These are phyloP conservation scores for Isatis tinctoria DNA, from an alignment of 345 rosid genomes.

Conservation along the genomic window DNA sequence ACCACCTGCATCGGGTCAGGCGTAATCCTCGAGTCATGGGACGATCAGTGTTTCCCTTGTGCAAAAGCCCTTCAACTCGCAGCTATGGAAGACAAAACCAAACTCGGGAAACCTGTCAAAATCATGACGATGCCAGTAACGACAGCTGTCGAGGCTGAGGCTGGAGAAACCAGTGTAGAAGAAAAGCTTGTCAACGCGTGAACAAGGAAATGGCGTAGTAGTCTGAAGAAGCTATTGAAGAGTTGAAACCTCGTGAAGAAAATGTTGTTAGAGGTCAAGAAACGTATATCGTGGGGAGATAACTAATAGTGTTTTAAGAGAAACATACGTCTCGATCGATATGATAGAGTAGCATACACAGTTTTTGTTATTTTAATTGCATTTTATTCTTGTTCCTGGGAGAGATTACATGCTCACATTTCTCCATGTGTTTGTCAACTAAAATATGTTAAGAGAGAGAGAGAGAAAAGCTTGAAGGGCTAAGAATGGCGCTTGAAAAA, in stretches of 20 bases:
- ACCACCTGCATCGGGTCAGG: conserved; percentile 79
- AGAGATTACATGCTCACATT: conserved; percentile 29
- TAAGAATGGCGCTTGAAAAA: conserved; percentile 19
- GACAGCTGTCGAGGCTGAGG: background rate
- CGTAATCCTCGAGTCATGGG: conserved; percentile 79
- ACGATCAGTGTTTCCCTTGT: conserved; percentile 77
- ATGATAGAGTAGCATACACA: background rate
- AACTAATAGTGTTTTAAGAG: background rate
- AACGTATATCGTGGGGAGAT: background rate
- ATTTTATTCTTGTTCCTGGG: background rate
- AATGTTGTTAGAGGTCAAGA: background rate
- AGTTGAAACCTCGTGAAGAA: background rate
- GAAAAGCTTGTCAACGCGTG: conserved; percentile 23
- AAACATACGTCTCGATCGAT: background rate
- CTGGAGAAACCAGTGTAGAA: conserved; percentile 13
- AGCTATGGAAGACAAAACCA: conserved; percentile 64
- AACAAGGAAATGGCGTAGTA: background rate
- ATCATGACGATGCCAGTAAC: conserved; percentile 49
- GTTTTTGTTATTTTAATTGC: background rate
- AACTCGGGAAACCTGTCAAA: conserved; percentile 87
- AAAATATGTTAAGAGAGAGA: conserved; percentile 11
- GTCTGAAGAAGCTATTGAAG: background rate
- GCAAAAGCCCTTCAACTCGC: conserved; percentile 77
- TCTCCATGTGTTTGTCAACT: conserved; percentile 25
- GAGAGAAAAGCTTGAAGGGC: background rate